A percentile compares a stretch with the other conserved stretches of the same genome.
phyloP scores from a whole-genome alignment of 2,329 filamentous ascomycete species.

The Aspergillus aculeatus region DNA sequence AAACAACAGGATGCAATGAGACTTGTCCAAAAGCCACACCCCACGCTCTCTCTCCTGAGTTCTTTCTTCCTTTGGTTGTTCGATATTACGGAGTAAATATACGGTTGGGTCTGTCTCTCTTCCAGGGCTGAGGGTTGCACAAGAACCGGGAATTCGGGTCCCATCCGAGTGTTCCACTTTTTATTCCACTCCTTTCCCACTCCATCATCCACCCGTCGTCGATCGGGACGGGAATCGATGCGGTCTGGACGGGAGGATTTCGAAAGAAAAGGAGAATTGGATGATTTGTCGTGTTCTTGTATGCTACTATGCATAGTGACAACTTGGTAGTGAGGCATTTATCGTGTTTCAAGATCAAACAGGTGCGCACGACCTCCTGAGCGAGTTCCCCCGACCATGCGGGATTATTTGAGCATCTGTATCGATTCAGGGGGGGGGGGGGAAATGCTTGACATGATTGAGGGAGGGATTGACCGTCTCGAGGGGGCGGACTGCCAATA shows the following conservation, averaged over 20 bases:
- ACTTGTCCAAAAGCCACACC: not conserved
- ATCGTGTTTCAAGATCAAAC: not conserved
- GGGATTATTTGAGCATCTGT: not conserved
- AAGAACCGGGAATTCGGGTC: slow-evolving; percentile 4
- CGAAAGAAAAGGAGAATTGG: not conserved
- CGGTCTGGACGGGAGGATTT: not conserved
- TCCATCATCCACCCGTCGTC: not conserved
- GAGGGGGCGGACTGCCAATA: not conserved
- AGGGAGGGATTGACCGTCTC: too few species aligned
- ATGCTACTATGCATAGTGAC: slow-evolving; percentile 2
- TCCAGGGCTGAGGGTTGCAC: not conserved
- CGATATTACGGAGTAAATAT: not conserved
- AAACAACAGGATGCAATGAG: not conserved
- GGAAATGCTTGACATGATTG: too few species aligned
- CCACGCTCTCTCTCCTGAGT: not conserved
- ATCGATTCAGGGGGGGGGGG: not conserved
- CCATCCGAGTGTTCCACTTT: slow-evolving; percentile 5
- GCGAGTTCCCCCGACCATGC: not conserved
- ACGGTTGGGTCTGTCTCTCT: not conserved
- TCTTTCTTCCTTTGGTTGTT: not conserved
- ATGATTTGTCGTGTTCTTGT: not conserved
- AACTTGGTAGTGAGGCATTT: slow-evolving; percentile 2
- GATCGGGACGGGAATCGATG: slow-evolving; percentile 4
- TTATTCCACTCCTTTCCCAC: not conserved
- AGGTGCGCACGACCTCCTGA: not conserved